phyloP scores from a whole-genome alignment of 2,329 filamentous ascomycete genomes.

The Aspergillus tubingensis region DNA sequence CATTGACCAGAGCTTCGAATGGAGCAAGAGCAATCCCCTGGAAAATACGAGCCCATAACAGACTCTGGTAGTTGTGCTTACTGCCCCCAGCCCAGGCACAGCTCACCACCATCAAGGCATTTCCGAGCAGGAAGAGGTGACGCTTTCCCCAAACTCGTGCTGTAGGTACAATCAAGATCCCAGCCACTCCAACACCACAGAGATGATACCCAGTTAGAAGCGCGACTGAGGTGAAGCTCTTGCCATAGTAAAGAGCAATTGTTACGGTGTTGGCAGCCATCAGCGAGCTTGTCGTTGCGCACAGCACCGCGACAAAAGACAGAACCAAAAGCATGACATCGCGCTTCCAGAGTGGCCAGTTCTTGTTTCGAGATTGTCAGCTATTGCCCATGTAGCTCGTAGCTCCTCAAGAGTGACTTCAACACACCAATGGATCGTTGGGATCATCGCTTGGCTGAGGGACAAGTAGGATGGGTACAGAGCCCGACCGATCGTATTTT shows the following conservation, averaged over 20 bases:
- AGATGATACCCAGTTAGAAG: constrained; percentile 86
- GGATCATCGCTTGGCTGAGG: constrained; percentile 90
- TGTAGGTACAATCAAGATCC: constrained; percentile 82
- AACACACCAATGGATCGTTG: constrained; percentile 74
- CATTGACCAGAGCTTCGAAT: constrained; percentile 88
- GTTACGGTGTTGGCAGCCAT: constrained; percentile 86
- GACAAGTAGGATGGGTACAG: constrained; percentile 73
- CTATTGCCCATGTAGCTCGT: neutral
- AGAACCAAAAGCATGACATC: constrained; percentile 78
- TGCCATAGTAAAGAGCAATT: constrained; percentile 66
- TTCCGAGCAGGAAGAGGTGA: constrained; percentile 80
- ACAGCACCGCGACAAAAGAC: constrained; percentile 78
- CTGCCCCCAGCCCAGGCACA: constrained; percentile 77
- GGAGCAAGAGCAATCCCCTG: constrained; percentile 86
- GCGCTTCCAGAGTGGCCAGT: constrained; percentile 84
- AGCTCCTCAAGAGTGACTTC: neutral
- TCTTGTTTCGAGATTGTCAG: constrained; percentile 46
- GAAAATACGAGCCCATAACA: constrained; percentile 77
- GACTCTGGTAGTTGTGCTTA: constrained; percentile 66
- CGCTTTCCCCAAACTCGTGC: constrained; percentile 91
- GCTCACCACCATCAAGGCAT: constrained; percentile 70
- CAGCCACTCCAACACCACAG: constrained; percentile 76
- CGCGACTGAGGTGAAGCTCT: constrained; percentile 73
- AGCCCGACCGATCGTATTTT: constrained; percentile 72
- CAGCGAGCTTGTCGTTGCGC: constrained; percentile 79